Evolutionary conservation across 2,329 filamentous ascomycete genomes (phyloP).

Genomic region (Cercospora zeina): DNA sequence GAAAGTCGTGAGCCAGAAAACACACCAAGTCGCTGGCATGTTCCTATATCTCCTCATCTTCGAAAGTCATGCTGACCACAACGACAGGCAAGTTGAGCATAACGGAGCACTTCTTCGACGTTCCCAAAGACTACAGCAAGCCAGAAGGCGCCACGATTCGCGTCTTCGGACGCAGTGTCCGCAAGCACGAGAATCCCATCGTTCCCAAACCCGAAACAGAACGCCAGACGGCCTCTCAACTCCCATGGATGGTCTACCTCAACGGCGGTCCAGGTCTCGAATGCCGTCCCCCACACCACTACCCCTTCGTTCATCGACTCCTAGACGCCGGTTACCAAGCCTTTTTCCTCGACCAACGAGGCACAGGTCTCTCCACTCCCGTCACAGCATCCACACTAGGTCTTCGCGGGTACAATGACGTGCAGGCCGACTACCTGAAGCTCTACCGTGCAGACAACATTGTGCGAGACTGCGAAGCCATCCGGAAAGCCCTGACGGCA

Average conservation of each 20-base stretch:
- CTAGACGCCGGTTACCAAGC: constrained; percentile 79
- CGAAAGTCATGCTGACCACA: not conserved
- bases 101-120: constrained; percentile 82
- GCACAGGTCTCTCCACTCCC: constrained; percentile 80
- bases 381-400: constrained; percentile 72
- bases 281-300: constrained; percentile 72
- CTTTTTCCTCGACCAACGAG: constrained; percentile 85
- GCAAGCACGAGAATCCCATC: constrained; percentile 63
- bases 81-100: constrained; percentile 68
- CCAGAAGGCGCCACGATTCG: constrained; percentile 63
- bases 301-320: constrained; percentile 67
- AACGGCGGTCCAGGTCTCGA: constrained; percentile 85
- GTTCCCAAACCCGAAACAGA: constrained; percentile 57
- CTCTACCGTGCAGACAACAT: constrained; percentile 87
- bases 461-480: constrained; percentile 83
- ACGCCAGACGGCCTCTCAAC: constrained; percentile 49
- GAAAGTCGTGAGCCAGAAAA: constrained; percentile 50
- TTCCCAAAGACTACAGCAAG: constrained; percentile 74
- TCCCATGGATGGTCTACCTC: constrained; percentile 68
- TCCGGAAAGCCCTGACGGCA: constrained; percentile 71
- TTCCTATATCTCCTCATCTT: not conserved
- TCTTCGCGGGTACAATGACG: constrained; percentile 60
- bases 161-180: constrained; percentile 75
- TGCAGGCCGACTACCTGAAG: constrained; percentile 78
- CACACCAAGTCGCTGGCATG: constrained; percentile 49